Evolutionary conservation across 2,329 filamentous ascomycete genomes (phyloP), one percentile per base, ranked within the genome.

Genomic region (Periconia sp.): DNA sequence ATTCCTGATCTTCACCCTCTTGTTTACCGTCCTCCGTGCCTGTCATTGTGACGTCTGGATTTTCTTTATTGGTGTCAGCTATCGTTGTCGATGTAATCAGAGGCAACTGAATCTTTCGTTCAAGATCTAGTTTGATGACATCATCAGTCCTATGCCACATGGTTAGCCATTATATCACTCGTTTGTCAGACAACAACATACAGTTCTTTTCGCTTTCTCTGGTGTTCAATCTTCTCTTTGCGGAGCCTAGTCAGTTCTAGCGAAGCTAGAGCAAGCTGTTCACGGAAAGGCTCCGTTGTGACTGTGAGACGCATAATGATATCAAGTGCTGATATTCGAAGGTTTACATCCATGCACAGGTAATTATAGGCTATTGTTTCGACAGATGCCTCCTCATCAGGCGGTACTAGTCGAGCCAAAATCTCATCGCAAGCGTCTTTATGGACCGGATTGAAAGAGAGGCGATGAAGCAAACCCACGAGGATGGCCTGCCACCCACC

Each of bases 141-240:
- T 92, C 88, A 71, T 92, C 88, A 35, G 87, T 76, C 8, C 88
- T 91, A 30, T 41, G 2, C n/a, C 23, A 3, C 18, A n/a, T 15
- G 10, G 37, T 55, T 35, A 55, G 61, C 51, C 23, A 50, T 10
- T 2, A 37, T 20, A 10, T 5, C 17, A 20, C 35, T 7, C 41
- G 15, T 30, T 27, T n/a, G 27, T 14, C 14, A 13, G 47, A 20
- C 5, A 31, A 10, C 6, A 23, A 79, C 82, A 76, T 77, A 84
- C 79, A 79, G 74, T 61, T 78, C 75, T 72, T 87, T 88, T 59
- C 89, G 86, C 62, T 89, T 85, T 60, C 92, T 85, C 75, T 97
- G 93, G 75, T 86, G 89, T 60, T 96, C 91, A 56, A 97, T 96
- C 77, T 96, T 97, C 70, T 95, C 90, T 74, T 99, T 99, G 47